Conservation (phyloP, 306 rosid species). For the Aeschynomene evenia region DNA sequence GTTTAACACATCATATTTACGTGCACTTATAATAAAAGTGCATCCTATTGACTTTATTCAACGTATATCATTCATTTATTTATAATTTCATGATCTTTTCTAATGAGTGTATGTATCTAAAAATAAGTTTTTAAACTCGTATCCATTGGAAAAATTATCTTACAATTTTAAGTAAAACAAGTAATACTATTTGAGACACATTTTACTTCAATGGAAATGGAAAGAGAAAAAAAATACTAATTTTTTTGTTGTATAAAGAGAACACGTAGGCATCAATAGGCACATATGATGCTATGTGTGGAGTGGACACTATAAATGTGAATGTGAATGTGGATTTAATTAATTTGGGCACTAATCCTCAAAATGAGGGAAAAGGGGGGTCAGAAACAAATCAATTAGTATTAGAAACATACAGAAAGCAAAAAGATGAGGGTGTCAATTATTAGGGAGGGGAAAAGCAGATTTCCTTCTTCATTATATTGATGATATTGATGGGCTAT, state of each 20-base stretch:
- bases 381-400: conserved; percentile 33
- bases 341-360: conserved; percentile 43
- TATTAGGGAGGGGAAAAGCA: conserved; percentile 31
- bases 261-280: neutral
- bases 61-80: too few relatives aligned
- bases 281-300: neutral
- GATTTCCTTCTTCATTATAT: conserved; percentile 26
- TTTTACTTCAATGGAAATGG: neutral
- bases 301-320: neutral
- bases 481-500: conserved; percentile 36
- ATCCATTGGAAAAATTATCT: too few relatives aligned
- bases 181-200: too few relatives aligned
- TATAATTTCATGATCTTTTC: too few relatives aligned
- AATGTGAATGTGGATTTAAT: conserved; percentile 7
- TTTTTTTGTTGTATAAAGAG: conserved; percentile 8
- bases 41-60: too few relatives aligned
- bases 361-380: conserved; percentile 57
- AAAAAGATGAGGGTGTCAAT: conserved; percentile 45
- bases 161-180: too few relatives aligned
- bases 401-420: conserved; percentile 30
- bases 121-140: too few relatives aligned
- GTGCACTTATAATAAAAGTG: too few relatives aligned
- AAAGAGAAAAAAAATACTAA: neutral
- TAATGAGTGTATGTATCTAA: too few relatives aligned
- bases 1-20: too few relatives aligned